phyloP scores from a whole-genome alignment of 495 filamentous ascomycete genomes.

The Hypoxylon rickii region DNA sequence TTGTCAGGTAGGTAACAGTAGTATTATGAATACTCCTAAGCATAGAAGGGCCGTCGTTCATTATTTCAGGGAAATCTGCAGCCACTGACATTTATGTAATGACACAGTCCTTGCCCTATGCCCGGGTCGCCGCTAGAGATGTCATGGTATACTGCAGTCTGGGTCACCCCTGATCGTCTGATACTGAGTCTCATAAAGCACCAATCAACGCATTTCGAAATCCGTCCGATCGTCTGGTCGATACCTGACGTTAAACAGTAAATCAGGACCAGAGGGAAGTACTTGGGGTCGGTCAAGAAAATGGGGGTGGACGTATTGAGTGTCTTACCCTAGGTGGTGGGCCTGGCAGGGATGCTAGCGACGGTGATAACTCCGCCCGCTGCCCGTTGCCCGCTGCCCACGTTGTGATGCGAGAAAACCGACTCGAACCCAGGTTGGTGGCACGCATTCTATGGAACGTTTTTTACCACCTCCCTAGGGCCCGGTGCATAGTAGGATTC shows the following conservation, averaged over 20 bases:
- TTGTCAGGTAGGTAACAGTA: background rate
- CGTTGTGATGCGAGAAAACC: too few species aligned
- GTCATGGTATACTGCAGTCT: background rate
- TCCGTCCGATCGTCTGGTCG: background rate
- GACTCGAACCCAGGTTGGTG: slow-evolving; percentile 6
- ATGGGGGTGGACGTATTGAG: slow-evolving; percentile 17
- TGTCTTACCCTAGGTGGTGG: slow-evolving; percentile 1
- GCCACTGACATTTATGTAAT: slow-evolving; percentile 21
- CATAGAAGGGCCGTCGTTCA: too few species aligned
- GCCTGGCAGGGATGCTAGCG: slow-evolving; percentile 8
- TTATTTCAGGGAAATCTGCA: background rate
- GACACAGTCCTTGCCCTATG: background rate
- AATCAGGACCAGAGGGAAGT: background rate
- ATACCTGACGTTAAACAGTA: background rate
- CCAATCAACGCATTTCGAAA: slow-evolving; percentile 16
- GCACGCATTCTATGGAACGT: too few species aligned
- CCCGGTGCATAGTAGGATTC: too few species aligned
- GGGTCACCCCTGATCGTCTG: slow-evolving; percentile 11
- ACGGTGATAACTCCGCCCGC: slow-evolving; percentile 9
- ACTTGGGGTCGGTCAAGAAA: too few species aligned
- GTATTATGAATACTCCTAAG: too few species aligned
- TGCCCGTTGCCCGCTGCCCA: too few species aligned
- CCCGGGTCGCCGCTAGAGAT: slow-evolving; percentile 1
- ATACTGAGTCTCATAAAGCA: background rate
- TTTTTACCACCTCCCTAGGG: too few species aligned